Percentiles rank a stretch among this genome's conserved stretches.
Evolutionary conservation across 768 basidiomycete genomes (phyloP).

Genomic region (Russula earlei): DNA sequence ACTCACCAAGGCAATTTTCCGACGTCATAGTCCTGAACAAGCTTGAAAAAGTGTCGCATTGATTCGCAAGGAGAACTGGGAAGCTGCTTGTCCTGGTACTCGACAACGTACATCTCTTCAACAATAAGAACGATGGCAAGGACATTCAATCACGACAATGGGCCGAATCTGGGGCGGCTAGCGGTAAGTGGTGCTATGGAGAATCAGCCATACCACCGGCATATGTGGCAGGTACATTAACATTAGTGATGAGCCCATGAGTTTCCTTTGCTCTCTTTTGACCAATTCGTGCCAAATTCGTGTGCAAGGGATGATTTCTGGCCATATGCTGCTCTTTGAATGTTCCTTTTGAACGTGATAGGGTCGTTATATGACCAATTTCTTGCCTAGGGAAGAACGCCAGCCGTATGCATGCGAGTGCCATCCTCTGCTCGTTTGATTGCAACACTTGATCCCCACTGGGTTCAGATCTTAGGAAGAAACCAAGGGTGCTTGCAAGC

Average conservation of each 20-base stretch:
- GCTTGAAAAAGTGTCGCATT: slow-evolving; percentile 75
- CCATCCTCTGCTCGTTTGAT: not conserved
- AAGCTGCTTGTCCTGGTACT: slow-evolving; percentile 72
- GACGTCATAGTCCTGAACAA: slow-evolving; percentile 57
- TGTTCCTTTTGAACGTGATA: slow-evolving; percentile 18
- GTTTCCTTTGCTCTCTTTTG: slow-evolving; percentile 17
- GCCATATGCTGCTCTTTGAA: slow-evolving; percentile 62
- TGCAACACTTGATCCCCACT: not conserved
- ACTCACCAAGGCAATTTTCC: not conserved
- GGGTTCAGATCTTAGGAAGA: slow-evolving; percentile 48
- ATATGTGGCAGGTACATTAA: slow-evolving; percentile 50
- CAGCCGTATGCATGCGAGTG: slow-evolving; percentile 60
- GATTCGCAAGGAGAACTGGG: slow-evolving; percentile 43
- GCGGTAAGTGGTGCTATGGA: slow-evolving; percentile 37
- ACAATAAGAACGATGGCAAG: slow-evolving; percentile 67
- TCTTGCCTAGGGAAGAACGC: slow-evolving; percentile 48
- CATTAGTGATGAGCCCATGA: slow-evolving; percentile 70
- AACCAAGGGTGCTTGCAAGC: slow-evolving; percentile 45
- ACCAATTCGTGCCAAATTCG: not conserved
- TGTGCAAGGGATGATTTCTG: slow-evolving; percentile 69
- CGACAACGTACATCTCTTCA: slow-evolving; percentile 70
- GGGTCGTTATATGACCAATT: slow-evolving; percentile 1
- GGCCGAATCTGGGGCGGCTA: slow-evolving; percentile 79
- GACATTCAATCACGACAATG: slow-evolving; percentile 78
- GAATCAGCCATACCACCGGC: slow-evolving; percentile 8